Base-by-base conservation (phyloP, 129 eudicot genomes). In the Tanacetum coccineum region DNA sequence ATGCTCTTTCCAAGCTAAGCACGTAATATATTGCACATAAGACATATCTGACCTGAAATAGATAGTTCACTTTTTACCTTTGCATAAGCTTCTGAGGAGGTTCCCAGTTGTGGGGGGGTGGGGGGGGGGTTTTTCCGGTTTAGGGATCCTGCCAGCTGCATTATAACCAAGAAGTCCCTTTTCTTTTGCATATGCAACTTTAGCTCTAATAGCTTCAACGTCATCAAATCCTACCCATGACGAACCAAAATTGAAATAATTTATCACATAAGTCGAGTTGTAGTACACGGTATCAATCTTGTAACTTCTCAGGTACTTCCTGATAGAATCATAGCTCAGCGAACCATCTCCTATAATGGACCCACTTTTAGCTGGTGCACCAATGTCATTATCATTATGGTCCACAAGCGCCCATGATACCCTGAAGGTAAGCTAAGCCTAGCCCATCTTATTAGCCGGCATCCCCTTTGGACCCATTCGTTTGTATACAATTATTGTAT, bases 341-440 rank as follows among this genome's bases (percentile, higher is more conserved):
- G n/a, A n/a, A n/a, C n/a, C n/a, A n/a, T n/a, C n/a, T n/a, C n/a
- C n/a, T n/a, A n/a, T n/a, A 48, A 66, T 60, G 1, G 67, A 74
- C 18, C 71, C 13, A 5, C 91, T 82, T 20, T 62, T 76, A 20
- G 87, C 79, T 22, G 79, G 84, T 3, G 87, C 91, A 58, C 73
- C 45, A 21, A 79, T 18, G 4, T 79, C 84, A 19, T 66, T 71
- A 58, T 78, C 76, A 13, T 32, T 60, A 3, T 85, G 42, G 63
- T 78, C 50, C 50, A 68, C 75, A 13, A 85, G 80, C 40, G 71
- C 66, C 85, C 85, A 85, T 0, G 87, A 22, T 77, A 79, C 63
- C 92, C 87, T n/a, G n/a, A 30, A 79, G 79, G 67, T 73, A 82
- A 3, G 92, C 87, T 48, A 85, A 54, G 4, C 92, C 87, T 0